Evolutionary conservation across 345 rosid genomes (phyloP), one percentile per base, ranked within the genome.

Genomic region (Ceriops zippeliana): DNA sequence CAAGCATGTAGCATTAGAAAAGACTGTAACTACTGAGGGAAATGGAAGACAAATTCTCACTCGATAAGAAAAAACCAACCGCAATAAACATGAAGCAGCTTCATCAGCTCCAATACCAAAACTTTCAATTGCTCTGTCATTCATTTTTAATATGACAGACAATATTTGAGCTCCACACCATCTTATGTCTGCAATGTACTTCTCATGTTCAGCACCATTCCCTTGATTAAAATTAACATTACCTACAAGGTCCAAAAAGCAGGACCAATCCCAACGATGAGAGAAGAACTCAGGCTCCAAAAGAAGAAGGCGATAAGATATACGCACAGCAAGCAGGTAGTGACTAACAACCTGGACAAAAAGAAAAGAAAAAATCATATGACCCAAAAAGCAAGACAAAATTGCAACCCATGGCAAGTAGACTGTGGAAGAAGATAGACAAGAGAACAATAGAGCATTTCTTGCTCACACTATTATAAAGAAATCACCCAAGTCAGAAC

Each of bases 191-290:
- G 83, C 71, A 46, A 72, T 63, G 65, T 74, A 81, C 72, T 80
- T 64, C 63, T 69, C 79, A 31, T 60, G 52, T 56, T 80, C 63
- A 46, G 69, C 65, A 31, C n/a, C 61, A 71, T 56, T 54, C 64
- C 34, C 65, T 30, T 51, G 58, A 53, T 69, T 62, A 52, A 75
- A 61, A 60, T 72, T 67, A 65, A 62, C 54, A 16, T 73, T 66
- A 69, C 77, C 66, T 68, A 88, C 78, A 61, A 87, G 72, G 52
- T 88, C 96, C 81, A 89, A 64, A 78, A 91, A 86, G 76, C 84
- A 83, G 47, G 96, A 91, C 96, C 99, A 91, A 80, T 93, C 89
- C 99, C 99, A 95, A 68, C 73, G 82, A 75, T 83, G 84, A 63
- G 89, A 83, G 77, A 93, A 83, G 63, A 78, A 73, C 64, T 89